Evolutionary conservation across 257 asterid genomes (phyloP), one percentile per base, ranked within the genome.

Genomic region (Ajuga chamaepitys): DNA sequence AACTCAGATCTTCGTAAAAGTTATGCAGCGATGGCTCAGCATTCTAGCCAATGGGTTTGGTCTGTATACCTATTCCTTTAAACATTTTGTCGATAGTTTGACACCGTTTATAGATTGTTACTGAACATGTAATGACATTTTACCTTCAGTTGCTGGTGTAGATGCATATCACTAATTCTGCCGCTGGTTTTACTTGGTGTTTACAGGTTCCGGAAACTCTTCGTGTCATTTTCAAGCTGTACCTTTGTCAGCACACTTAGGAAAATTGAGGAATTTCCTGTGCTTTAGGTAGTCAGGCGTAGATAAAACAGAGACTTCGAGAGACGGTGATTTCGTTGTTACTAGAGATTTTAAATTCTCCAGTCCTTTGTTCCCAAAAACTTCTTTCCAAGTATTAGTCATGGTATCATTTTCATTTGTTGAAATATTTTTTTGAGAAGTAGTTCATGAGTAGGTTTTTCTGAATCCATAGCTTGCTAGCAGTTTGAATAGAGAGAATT

Each of bases 21-120:
- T 74, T 89, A 80, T 74, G 80, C 77, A 25, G 97, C 97, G 10
- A 92, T 92, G 98, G 95, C 95, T 72, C 95, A 85, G 60, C 97
- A 89, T 72, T 79, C 60, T 44, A 92, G 98, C 82, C 98, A 92
- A 70, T 92, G 95, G 96, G 83, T 88, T 77, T 91, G 98, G 98
- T 91, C 73, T 9, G 85, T 82, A 32, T 51, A 9, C 50, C 20
- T 3, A 12, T 0, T 53, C 51, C 61, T 26, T 18, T 24, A 12
- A 22, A 24, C 62, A 37, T 47, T 21, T 40, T 51, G 22, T 14
- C 60, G n/a, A n/a, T n/a, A 51, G 37, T 44, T 48, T 38, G 35
- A 52, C 62, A 54, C 34, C 48, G 16, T 26, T 14, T 14, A 7
- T 26, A 24, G 17, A 24, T 3, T 61, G 9, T 9, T 9, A 28